Evolutionary conservation across 2,329 filamentous ascomycete species (phyloP), one percentile per base, ranked within the genome.

Genomic region (Calonectria honghensis): DNA sequence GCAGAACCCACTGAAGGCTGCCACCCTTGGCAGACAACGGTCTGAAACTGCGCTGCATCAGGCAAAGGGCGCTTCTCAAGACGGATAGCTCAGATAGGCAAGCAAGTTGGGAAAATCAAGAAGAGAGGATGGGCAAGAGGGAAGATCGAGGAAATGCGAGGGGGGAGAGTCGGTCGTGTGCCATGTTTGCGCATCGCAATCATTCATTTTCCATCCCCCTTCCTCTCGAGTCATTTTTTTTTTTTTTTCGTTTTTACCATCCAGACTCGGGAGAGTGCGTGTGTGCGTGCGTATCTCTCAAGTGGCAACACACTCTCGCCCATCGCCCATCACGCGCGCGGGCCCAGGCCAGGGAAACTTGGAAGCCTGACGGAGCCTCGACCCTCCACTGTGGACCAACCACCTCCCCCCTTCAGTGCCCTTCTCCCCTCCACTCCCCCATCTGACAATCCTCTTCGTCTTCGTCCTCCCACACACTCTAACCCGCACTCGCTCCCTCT

Each of bases 1-100:
- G n/a, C 27, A 51, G 37, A 68, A 59, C 45, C 64, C 70, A 51
- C 54, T 61, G 59, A 59, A 67, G 35, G 16, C 31, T 24, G 51
- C 48, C 20, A 27, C 57, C 35, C 37, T 50, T 18, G 68, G 68
- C 24, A 45, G 52, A 57, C 69, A 45, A 63, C 45, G 61, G 61
- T 35, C n/a, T 64, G 65, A 68, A 73, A 73, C 70, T 64, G 41
- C 54, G 54, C 52, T 72, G 70, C 70, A 63, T 68, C 52, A 35
- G 24, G 66, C 29, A 51, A 37, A 63, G 57, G 57, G 37, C 35
- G 57, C 41, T 63, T 63, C 41, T 67, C 13, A 52, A 61, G 54
- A 68, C 31, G 51, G 41, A 63, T 18, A 64, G 39, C 31, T 50
- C 4, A 65, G 39, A 35, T 41, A 65, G 61, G 29, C 37, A 65